phyloP scores from a whole-genome alignment of 2,329 filamentous ascomycete species.

The Ascochyta lentis region DNA sequence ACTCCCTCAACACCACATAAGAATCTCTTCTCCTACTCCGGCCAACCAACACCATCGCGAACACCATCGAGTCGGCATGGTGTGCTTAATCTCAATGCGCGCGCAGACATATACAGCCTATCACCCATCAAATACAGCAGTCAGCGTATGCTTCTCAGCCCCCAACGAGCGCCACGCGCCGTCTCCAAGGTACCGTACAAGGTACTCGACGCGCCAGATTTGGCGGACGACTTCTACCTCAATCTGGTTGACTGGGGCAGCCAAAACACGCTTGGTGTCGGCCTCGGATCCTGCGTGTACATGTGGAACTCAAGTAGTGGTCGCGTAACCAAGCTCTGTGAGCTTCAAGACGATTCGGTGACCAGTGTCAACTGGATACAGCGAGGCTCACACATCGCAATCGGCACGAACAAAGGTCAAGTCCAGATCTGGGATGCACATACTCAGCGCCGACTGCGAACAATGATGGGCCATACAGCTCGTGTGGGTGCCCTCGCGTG shows the following conservation, averaged over 20 bases:
- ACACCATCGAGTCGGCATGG: constrained; percentile 89
- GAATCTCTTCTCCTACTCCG: constrained; percentile 90
- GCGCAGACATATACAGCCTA: constrained; percentile 92
- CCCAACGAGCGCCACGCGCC: constrained; percentile 83
- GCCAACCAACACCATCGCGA: constrained; percentile 86
- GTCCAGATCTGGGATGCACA: constrained; percentile 99
- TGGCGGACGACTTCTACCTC: constrained; percentile 97
- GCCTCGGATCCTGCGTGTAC: constrained; percentile 90
- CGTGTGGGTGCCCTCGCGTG: constrained; percentile 93
- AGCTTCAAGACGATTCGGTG: constrained; percentile 88
- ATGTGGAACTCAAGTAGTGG: constrained; percentile 97
- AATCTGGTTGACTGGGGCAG: constrained; percentile 98
- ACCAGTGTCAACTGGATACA: constrained; percentile 99
- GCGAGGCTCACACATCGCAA: constrained; percentile 91
- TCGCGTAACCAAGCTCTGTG: constrained; percentile 91
- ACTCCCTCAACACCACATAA: constrained; percentile 97
- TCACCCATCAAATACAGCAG: constrained; percentile 93
- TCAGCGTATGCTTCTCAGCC: constrained; percentile 90
- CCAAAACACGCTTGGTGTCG: constrained; percentile 91
- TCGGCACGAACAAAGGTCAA: constrained; percentile 91
- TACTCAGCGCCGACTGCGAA: constrained; percentile 80
- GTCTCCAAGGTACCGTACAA: constrained; percentile 98
- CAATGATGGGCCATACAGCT: constrained; percentile 95
- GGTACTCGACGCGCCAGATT: constrained; percentile 91
- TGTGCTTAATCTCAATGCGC: constrained; percentile 79